Evolutionary conservation across 805 yeast species (phyloP).

Genomic region (Cyberlindnera sargentensis): DNA sequence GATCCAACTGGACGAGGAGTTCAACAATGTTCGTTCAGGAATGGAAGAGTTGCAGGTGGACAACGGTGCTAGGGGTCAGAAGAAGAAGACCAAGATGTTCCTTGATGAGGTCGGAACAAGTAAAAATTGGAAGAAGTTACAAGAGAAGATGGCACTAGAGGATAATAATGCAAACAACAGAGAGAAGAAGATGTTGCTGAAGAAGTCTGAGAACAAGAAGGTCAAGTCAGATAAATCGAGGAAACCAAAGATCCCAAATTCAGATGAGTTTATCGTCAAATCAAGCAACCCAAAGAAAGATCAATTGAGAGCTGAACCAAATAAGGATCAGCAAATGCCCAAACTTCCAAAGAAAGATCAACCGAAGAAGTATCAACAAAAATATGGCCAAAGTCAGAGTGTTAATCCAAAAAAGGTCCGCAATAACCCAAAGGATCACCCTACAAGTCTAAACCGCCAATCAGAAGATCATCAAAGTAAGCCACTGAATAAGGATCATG

Average conservation of each 20-base stretch:
- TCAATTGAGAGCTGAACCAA: background rate
- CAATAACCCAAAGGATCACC: no score
- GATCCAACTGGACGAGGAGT: constrained; percentile 10
- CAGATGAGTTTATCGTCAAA: background rate
- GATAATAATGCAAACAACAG: background rate
- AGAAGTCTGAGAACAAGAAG: background rate
- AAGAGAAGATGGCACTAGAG: background rate
- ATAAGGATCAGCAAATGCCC: no score
- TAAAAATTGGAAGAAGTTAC: background rate
- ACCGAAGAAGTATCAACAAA: no score
- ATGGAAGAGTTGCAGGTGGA: background rate
- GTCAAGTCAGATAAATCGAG: background rate
- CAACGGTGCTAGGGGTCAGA: background rate
- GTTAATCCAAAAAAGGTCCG: no score
- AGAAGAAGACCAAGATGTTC: background rate
- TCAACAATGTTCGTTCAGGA: background rate
- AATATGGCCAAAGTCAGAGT: no score
- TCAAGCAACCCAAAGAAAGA: background rate
- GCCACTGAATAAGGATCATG: no score
- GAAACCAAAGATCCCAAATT: background rate
- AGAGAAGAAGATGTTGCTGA: background rate
- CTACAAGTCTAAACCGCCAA: no score
- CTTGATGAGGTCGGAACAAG: background rate
- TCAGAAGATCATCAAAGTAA: no score
- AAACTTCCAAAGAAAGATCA: no score